Conservation (phyloP, 192 early-diverging fungal genomes). For the Chytriomyces confervae region DNA sequence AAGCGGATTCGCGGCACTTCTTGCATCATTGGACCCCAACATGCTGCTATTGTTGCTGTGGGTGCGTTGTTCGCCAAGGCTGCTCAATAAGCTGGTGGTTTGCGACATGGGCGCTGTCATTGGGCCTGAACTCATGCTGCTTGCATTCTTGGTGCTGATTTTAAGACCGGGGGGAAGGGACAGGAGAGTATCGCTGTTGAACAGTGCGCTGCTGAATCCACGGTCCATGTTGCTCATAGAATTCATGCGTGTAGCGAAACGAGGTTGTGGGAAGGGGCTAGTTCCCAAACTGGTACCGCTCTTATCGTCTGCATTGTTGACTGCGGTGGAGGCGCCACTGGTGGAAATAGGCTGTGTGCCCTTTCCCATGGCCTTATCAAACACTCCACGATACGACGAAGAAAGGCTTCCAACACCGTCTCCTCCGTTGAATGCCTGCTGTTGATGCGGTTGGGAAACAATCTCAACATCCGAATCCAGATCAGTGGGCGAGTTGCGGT, state of each 20-base stretch:
- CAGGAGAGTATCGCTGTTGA: constrained; percentile 54
- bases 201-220: constrained; percentile 58
- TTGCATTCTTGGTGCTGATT: constrained; percentile 17
- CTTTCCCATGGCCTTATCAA: constrained; percentile 1
- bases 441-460: constrained; percentile 5
- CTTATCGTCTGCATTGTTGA: background rate
- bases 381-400: constrained; percentile 6
- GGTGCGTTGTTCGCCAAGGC: background rate
- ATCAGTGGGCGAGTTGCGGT: constrained; percentile 3
- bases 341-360: constrained; percentile 4
- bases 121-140: constrained; percentile 6
- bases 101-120: constrained; percentile 19
- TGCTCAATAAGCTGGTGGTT: constrained; percentile 15
- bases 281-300: background rate
- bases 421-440: background rate
- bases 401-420: constrained; percentile 8
- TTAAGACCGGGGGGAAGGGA: constrained; percentile 26
- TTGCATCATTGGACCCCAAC: background rate
- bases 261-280: background rate
- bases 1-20: background rate
- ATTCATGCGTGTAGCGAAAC: constrained; percentile 34
- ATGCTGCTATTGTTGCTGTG: background rate
- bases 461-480: constrained; percentile 18
- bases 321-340: background rate
- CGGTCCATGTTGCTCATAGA: constrained; percentile 22